These are phyloP conservation scores for Mortierella sp. DNA, from an alignment of 371 early-diverging fungal species.

Conservation along the genomic window DNA sequence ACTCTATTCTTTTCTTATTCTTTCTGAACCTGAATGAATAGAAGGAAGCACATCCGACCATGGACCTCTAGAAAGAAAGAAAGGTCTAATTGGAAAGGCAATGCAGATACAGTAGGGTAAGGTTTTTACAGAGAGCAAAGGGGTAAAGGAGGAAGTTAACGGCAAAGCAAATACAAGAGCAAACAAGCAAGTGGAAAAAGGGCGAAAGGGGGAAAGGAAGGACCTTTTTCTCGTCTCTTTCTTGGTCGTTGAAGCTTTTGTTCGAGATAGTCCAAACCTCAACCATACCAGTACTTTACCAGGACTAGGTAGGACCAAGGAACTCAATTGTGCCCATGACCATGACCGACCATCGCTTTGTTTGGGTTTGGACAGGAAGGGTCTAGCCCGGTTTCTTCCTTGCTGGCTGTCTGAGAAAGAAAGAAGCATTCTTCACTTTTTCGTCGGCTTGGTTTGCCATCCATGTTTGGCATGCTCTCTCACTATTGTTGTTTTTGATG, in stretches of 20 bases:
- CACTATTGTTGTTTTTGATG: not conserved
- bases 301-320: not conserved
- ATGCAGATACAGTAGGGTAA: not conserved
- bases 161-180: not conserved
- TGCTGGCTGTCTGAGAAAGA: not conserved
- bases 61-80: not conserved
- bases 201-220: conserved; percentile 6
- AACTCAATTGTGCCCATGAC: not conserved
- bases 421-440: not conserved
- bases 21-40: not conserved
- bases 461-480: not conserved
- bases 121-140: no score
- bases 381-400: not conserved
- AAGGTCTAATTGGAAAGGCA: not conserved
- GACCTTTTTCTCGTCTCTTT: not conserved
- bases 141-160: not conserved
- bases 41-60: no score
- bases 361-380: not conserved
- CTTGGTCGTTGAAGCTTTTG: not conserved
- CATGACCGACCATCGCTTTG: not conserved
- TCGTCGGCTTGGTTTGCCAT: not conserved
- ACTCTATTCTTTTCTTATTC: not conserved
- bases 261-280: not conserved
- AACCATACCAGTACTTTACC: not conserved
- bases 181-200: not conserved